Conservation (phyloP, 306 rosid genomes). For the Dryas drummondii region DNA sequence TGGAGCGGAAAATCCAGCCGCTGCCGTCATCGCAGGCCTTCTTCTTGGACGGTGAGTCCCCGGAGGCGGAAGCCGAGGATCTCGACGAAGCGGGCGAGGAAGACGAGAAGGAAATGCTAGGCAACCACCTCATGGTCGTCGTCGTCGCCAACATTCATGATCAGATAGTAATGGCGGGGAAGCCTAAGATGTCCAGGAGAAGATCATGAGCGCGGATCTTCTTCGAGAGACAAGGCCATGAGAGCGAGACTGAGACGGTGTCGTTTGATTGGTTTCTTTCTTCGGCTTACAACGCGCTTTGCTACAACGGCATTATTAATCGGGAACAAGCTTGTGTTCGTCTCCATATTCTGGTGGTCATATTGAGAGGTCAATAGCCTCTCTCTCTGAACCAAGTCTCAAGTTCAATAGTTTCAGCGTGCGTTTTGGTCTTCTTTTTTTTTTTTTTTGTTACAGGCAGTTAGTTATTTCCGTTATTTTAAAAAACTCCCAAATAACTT, state of each 20-base stretch:
- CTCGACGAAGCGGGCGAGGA: conserved; percentile 30
- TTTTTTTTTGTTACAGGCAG: neutral
- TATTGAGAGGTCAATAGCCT: conserved; percentile 1
- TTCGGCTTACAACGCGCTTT: neutral
- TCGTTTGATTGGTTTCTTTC: neutral
- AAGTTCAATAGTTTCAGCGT: neutral
- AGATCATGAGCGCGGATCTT: conserved; percentile 6
- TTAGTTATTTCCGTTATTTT: too few relatives aligned
- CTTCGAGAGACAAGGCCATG: neutral
- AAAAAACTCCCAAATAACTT: too few relatives aligned
- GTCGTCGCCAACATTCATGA: neutral
- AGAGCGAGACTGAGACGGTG: neutral
- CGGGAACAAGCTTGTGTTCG: neutral
- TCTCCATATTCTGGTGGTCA: neutral
- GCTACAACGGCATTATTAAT: neutral
- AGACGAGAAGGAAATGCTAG: conserved; percentile 45
- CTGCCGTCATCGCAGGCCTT: conserved; percentile 16
- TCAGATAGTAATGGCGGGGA: neutral
- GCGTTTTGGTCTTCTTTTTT: neutral
- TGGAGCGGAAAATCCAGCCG: conserved; percentile 46
- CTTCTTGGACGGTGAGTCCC: conserved; percentile 15
- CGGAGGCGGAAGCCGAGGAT: conserved; percentile 19
- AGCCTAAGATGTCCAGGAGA: conserved; percentile 8
- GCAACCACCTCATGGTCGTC: conserved; percentile 75
- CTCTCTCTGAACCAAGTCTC: conserved; percentile 3